Base-by-base conservation (phyloP, 805 yeast species). In the Candida saitoana region DNA sequence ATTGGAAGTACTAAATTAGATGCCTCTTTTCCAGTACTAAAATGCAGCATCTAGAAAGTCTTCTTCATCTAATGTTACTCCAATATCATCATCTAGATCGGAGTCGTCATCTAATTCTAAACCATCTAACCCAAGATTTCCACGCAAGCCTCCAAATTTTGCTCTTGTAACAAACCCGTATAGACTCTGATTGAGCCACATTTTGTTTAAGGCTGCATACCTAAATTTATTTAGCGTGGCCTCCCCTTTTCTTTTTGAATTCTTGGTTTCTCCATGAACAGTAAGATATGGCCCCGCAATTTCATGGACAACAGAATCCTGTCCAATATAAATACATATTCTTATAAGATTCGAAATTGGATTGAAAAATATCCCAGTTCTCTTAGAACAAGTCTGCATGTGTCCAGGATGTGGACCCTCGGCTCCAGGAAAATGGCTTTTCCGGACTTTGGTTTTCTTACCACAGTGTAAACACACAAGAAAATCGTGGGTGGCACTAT, bases 251-350 rank as follows among this genome's bases (percentile, higher is more conserved):
- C 71, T 65, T 2, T 80, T 69, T 15, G 74, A 74, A 7, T 69
- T 66, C 24, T 84, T 84, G 3, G 82, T 74, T 57, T 86, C 93
- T 17, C 95, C 95, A 59, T 84, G 89, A 4, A 70, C 67, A 41
- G 87, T 84, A 55, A 86, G 62, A 54, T 84, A 86, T 11, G 91
- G 93, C 0, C 87, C 84, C 42, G 76, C 76, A 47, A 76, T 68
- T 6, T 66, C 56, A 2, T 63, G 44, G 25, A 54, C 60, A 6
- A 60, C 46, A 5, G 59, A 59, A 29, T 55, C 50, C 9, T 44
- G 47, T 2, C 60, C 62, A 19, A 60, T 50, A 30, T 52, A 53
- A 4, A 60, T 54, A 18, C 55, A 47, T 2, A 62, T 46, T 34
- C 60, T 42, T 42, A 60, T 44, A 38, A 43, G 30, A 55, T 63